These are phyloP conservation scores for Trichosporon ovoides DNA, from an alignment of 1,284 basidiomycete genomes.

Conservation along the genomic window DNA sequence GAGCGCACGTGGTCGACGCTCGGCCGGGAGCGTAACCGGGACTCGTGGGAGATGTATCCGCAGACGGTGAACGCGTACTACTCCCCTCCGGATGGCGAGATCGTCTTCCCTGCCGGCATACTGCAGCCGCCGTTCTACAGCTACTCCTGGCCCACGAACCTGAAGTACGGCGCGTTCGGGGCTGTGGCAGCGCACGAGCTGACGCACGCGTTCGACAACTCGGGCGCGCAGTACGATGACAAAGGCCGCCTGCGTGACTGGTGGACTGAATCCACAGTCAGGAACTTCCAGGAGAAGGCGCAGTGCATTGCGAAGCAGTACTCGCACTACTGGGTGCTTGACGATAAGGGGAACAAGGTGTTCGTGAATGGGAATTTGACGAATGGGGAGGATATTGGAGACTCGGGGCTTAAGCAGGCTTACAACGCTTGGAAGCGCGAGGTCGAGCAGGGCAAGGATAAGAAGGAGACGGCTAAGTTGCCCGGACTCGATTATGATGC, in stretches of 20 bases:
- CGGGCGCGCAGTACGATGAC: constrained; percentile 60
- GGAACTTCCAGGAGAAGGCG: constrained; percentile 74
- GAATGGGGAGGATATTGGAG: constrained; percentile 84
- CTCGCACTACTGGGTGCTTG: constrained; percentile 72
- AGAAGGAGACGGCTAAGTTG: constrained; percentile 61
- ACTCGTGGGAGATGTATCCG: constrained; percentile 65
- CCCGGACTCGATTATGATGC: constrained; percentile 74
- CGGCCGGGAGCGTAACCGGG: constrained; percentile 64
- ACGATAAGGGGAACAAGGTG: constrained; percentile 74
- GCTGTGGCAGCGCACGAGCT: constrained; percentile 84
- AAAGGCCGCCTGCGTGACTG: constrained; percentile 60
- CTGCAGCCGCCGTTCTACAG: constrained; percentile 89
- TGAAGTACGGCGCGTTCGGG: constrained; percentile 87
- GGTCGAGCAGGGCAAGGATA: constrained; percentile 39
- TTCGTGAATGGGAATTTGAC: constrained; percentile 77
- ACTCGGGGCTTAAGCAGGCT: constrained; percentile 76
- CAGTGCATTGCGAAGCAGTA: constrained; percentile 87
- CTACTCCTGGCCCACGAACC: constrained; percentile 71
- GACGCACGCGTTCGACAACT: constrained; percentile 87
- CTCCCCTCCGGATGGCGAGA: constrained; percentile 54
- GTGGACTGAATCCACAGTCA: constrained; percentile 72
- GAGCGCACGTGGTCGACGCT: constrained; percentile 65
- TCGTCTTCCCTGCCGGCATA: constrained; percentile 95
- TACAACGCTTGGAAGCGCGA: constrained; percentile 72
- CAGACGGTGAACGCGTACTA: constrained; percentile 49